Evolutionary conservation across 2,329 filamentous ascomycete genomes (phyloP).

Genomic region (Aspergillus sp.): DNA sequence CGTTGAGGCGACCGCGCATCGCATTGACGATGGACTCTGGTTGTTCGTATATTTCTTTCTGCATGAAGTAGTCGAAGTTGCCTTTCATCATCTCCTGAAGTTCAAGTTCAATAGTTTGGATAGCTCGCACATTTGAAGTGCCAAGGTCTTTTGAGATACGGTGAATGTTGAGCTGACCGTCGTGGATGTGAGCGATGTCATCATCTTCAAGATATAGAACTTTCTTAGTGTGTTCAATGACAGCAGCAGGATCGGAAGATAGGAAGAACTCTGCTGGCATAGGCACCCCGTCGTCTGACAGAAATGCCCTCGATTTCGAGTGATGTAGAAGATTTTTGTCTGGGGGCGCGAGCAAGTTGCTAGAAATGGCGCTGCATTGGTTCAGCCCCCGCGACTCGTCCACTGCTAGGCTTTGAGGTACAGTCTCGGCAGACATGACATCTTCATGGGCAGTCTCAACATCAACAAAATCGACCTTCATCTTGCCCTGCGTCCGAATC

Average conservation of each 20-base stretch:
- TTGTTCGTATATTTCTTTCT: slow-evolving; percentile 99
- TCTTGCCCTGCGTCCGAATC: slow-evolving; percentile 95
- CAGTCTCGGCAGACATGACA: slow-evolving; percentile 85
- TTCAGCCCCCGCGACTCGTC: slow-evolving; percentile 67
- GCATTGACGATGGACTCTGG: slow-evolving; percentile 99
- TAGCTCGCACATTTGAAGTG: slow-evolving; percentile 93
- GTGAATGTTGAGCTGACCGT: slow-evolving; percentile 98
- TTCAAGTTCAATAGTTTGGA: slow-evolving; percentile 98
- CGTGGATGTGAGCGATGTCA: slow-evolving; percentile 99
- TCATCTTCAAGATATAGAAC: slow-evolving; percentile 99
- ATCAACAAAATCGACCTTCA: slow-evolving; percentile 99
- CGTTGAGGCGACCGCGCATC: slow-evolving; percentile 97
- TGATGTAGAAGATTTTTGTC: slow-evolving; percentile 98
- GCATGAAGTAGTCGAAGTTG: slow-evolving; percentile 99
- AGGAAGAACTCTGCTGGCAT: slow-evolving; percentile 99
- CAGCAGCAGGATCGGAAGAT: slow-evolving; percentile 95
- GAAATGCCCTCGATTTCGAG: slow-evolving; percentile 97
- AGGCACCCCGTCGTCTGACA: slow-evolving; percentile 96
- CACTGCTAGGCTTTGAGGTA: slow-evolving; percentile 92
- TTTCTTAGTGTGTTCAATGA: slow-evolving; percentile 99
- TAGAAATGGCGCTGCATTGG: slow-evolving; percentile 42
- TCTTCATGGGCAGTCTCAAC: slow-evolving; percentile 94
- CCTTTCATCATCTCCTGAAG: slow-evolving; percentile 99
- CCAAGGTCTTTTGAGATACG: slow-evolving; percentile 95
- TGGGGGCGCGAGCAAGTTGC: slow-evolving; percentile 76